Percentiles rank a stretch among this genome's conserved stretches.
Evolutionary conservation across 805 yeast species (phyloP).

Genomic region (Cyberlindnera japonica): DNA sequence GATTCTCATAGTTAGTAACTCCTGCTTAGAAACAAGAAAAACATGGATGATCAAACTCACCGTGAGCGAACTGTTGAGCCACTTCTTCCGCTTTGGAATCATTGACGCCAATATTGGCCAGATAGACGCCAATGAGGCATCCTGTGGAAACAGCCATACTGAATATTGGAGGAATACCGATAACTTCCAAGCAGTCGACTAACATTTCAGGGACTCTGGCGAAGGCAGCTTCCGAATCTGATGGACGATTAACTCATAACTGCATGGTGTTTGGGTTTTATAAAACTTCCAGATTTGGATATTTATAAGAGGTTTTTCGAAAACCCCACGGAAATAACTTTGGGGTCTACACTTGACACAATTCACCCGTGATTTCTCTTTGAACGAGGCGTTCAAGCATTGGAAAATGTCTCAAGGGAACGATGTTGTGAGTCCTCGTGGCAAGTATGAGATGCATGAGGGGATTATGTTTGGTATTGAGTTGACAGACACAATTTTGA

Average conservation of each 20-base stretch:
- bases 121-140: conserved; percentile 5
- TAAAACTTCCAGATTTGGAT: no score
- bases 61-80: conserved; percentile 29
- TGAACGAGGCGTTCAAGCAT: neutral
- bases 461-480: conserved; percentile 65
- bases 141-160: neutral
- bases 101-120: conserved; percentile 38
- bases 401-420: no score
- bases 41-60: no score
- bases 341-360: no score
- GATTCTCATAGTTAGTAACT: neutral
- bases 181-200: no score
- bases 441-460: conserved; percentile 47
- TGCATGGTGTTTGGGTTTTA: no score
- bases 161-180: no score
- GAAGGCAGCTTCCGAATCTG: no score
- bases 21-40: neutral
- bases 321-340: no score
- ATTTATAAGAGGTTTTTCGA: no score
- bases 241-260: no score
- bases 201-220: no score
- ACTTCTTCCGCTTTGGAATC: conserved; percentile 29
- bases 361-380: neutral
- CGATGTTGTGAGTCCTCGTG: neutral
- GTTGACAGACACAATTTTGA: conserved; percentile 44